Evolutionary conservation across 352 stramenopile species (phyloP).

Genomic region (Blastocystis sp.): DNA sequence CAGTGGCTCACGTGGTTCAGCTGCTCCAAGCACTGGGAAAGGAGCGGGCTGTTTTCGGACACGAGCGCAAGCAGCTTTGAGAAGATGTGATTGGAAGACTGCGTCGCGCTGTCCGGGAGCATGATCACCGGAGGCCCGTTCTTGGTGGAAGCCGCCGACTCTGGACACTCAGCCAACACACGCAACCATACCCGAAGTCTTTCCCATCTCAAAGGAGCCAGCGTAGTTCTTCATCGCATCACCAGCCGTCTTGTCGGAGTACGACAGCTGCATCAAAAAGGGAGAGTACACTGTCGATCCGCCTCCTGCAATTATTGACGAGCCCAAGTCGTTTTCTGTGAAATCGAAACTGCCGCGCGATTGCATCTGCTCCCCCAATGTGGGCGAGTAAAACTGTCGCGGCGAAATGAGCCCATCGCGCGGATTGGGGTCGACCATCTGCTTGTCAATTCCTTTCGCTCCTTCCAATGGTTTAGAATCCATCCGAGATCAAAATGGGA

Average conservation of each 20-base stretch:
- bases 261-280: slow-evolving; percentile 50
- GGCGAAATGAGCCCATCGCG: neutral
- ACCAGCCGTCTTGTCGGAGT: neutral
- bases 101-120: slow-evolving; percentile 29
- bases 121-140: slow-evolving; percentile 44
- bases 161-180: neutral
- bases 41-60: slow-evolving; percentile 15
- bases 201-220: slow-evolving; percentile 24
- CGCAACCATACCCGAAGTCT: slow-evolving; percentile 6
- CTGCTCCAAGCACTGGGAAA: slow-evolving; percentile 46
- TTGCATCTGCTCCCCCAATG: slow-evolving; percentile 2
- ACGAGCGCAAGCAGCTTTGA: slow-evolving; percentile 10
- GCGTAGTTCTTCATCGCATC: slow-evolving; percentile 35
- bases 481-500: neutral
- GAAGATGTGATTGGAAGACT: slow-evolving; percentile 12
- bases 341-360: slow-evolving; percentile 45
- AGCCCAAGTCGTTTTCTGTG: slow-evolving; percentile 34
- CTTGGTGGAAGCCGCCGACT: neutral
- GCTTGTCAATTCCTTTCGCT: neutral
- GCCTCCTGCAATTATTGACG: slow-evolving; percentile 1
- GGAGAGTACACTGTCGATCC: slow-evolving; percentile 52
- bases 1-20: slow-evolving; percentile 49
- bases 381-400: slow-evolving; percentile 25
- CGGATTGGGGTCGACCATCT: neutral
- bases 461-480: neutral